Conservation (phyloP, 2,329 filamentous ascomycete genomes). For the Nemania bipapillata region DNA sequence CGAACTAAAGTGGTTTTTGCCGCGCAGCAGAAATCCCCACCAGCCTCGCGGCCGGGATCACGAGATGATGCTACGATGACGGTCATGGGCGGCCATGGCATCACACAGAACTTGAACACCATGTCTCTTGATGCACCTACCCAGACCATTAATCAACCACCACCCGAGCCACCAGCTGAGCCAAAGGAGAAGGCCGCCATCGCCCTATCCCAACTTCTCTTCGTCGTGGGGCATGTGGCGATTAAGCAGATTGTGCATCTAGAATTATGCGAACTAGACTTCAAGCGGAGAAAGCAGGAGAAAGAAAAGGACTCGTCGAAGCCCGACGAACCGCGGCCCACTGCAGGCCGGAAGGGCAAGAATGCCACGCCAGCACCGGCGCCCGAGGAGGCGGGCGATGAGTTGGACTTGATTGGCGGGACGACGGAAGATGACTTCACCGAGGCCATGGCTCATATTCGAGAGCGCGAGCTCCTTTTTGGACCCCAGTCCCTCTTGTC, state of each 20-base stretch:
- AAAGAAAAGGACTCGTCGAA: constrained; percentile 75
- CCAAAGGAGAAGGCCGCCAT: constrained; percentile 75
- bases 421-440: constrained; percentile 95
- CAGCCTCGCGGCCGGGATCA: constrained; percentile 60
- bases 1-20: constrained; percentile 86
- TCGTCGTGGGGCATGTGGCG: constrained; percentile 94
- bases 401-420: constrained; percentile 94
- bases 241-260: constrained; percentile 99
- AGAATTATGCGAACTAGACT: constrained; percentile 96
- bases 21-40: constrained; percentile 54
- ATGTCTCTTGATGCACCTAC: constrained; percentile 49
- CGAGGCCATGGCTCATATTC: constrained; percentile 84
- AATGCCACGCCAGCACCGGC: constrained; percentile 55
- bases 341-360: constrained; percentile 50
- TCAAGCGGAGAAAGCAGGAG: constrained; percentile 93
- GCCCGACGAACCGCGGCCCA: constrained; percentile 50
- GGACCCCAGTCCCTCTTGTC: constrained; percentile 85
- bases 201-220: constrained; percentile 87
- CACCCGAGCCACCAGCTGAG: constrained; percentile 53
- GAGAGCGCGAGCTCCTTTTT: constrained; percentile 82
- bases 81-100: constrained; percentile 49
- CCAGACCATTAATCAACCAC: constrained; percentile 47
- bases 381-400: constrained; percentile 79
- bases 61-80: constrained; percentile 56
- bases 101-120: constrained; percentile 51